Conservation (phyloP, 768 basidiomycete genomes). For the Rhodotorula diobovata region DNA sequence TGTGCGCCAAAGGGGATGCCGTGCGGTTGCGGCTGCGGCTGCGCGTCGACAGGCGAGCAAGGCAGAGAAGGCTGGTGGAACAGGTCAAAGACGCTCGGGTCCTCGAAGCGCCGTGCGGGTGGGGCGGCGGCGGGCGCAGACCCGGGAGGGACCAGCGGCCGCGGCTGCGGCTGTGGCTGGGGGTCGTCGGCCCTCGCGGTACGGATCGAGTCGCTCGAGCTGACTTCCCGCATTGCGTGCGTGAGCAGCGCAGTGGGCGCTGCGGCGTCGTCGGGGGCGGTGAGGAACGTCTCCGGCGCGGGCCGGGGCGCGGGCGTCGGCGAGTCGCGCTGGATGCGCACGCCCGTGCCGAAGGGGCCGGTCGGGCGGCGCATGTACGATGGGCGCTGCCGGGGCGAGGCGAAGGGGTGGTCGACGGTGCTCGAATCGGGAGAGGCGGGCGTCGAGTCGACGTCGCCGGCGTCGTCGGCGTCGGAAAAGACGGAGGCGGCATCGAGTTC, state of each 20-base stretch:
- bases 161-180: too few species aligned
- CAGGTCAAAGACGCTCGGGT: constrained; percentile 40
- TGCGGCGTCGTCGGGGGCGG: too few species aligned
- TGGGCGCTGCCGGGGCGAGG: too few species aligned
- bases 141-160: too few species aligned
- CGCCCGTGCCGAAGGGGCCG: constrained; percentile 16
- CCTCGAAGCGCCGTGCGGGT: constrained; percentile 14
- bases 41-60: not conserved
- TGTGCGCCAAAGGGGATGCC: constrained; percentile 10
- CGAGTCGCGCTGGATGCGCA: not conserved
- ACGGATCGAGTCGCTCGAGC: constrained; percentile 34
- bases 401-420: not conserved
- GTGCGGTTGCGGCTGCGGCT: not conserved
- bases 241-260: not conserved
- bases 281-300: too few species aligned
- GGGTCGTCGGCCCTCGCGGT: constrained; percentile 28
- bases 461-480: too few species aligned
- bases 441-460: too few species aligned
- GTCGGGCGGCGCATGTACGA: too few species aligned
- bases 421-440: not conserved
- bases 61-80: constrained; percentile 22
- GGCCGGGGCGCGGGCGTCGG: not conserved
- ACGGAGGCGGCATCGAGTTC: not conserved
- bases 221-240: constrained; percentile 32
- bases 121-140: not conserved